Percentiles rank a stretch among this genome's conserved stretches.
phyloP scores from a whole-genome alignment of 176 grass and related monocot genomes.

The Phyllostachys edulis region DNA sequence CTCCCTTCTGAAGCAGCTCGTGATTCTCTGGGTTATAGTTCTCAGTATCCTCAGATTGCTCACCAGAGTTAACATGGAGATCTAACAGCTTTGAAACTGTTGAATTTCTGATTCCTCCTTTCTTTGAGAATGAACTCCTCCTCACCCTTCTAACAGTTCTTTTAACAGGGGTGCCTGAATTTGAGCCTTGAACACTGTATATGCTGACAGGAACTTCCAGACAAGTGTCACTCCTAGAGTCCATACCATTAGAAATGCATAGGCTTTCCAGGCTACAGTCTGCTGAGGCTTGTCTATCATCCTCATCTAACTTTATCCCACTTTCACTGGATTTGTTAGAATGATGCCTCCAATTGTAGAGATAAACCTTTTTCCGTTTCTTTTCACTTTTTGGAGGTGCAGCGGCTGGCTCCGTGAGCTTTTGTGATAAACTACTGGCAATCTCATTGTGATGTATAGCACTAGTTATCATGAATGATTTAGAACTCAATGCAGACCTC shows the following conservation, averaged over 20 bases:
- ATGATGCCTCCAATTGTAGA: constrained; percentile 90
- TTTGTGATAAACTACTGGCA: constrained; percentile 30
- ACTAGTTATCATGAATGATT: constrained; percentile 51
- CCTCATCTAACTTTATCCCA: constrained; percentile 60
- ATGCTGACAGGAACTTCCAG: constrained; percentile 60
- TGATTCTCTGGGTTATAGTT: constrained; percentile 59
- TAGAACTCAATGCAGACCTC: constrained; percentile 79
- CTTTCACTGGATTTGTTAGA: constrained; percentile 79
- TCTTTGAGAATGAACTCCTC: constrained; percentile 58
- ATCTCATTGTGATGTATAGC: constrained; percentile 41
- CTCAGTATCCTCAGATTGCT: constrained; percentile 81
- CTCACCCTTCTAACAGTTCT: constrained; percentile 77
- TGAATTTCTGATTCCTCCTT: constrained; percentile 55
- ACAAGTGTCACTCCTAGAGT: constrained; percentile 68
- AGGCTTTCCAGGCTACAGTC: constrained; percentile 61
- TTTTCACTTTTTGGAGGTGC: constrained; percentile 52
- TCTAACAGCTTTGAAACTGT: constrained; percentile 53
- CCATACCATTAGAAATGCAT: constrained; percentile 52
- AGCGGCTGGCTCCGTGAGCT: constrained; percentile 33
- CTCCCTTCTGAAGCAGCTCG: constrained; percentile 49
- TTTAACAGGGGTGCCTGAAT: constrained; percentile 57
- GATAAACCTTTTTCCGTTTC: constrained; percentile 83
- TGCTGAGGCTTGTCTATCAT: constrained; percentile 50
- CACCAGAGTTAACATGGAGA: constrained; percentile 59
- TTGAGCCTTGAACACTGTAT: constrained; percentile 63